phyloP scores from a whole-genome alignment of 1,139 yeast genomes.

The Blastobotrys ciferrii region DNA sequence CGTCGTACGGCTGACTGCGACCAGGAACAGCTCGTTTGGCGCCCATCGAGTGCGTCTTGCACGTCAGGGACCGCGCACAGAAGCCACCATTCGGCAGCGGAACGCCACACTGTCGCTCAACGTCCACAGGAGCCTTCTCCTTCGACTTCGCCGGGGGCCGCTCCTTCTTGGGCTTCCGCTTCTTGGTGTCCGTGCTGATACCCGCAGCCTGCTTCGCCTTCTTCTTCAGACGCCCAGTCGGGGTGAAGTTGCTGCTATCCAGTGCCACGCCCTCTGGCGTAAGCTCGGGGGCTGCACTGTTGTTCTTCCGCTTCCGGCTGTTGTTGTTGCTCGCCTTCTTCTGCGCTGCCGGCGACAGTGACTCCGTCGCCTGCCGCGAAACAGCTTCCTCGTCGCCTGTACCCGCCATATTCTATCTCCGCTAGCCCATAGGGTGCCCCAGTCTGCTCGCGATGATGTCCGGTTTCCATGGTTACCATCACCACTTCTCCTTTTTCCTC shows the following conservation, averaged over 20 bases:
- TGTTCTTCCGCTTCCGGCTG: conserved; percentile 16
- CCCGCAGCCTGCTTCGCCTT: conserved; percentile 8
- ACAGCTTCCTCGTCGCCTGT: background rate
- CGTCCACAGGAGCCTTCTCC: conserved; percentile 90
- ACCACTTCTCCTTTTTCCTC: background rate
- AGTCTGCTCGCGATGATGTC: background rate
- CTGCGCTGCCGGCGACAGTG: background rate
- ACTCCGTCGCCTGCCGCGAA: background rate
- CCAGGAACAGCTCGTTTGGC: conserved; percentile 93
- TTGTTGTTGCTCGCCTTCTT: too few species aligned
- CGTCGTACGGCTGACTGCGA: conserved; percentile 88
- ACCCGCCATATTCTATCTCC: background rate
- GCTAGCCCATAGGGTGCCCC: background rate
- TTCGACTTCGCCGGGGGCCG: conserved; percentile 36
- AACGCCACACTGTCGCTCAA: conserved; percentile 96
- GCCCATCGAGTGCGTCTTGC: conserved; percentile 98
- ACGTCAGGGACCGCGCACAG: conserved; percentile 92
- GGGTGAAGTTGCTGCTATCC: conserved; percentile 6
- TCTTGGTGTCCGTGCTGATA: background rate
- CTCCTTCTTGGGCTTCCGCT: conserved; percentile 3
- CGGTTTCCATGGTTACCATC: background rate
- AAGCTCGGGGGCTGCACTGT: background rate
- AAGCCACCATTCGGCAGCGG: conserved; percentile 87
- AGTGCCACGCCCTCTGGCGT: conserved; percentile 1
- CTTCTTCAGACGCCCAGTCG: conserved; percentile 6